Evolutionary conservation across 352 stramenopile genomes (phyloP).

Genomic region (Globisporangium cederbergense): DNA sequence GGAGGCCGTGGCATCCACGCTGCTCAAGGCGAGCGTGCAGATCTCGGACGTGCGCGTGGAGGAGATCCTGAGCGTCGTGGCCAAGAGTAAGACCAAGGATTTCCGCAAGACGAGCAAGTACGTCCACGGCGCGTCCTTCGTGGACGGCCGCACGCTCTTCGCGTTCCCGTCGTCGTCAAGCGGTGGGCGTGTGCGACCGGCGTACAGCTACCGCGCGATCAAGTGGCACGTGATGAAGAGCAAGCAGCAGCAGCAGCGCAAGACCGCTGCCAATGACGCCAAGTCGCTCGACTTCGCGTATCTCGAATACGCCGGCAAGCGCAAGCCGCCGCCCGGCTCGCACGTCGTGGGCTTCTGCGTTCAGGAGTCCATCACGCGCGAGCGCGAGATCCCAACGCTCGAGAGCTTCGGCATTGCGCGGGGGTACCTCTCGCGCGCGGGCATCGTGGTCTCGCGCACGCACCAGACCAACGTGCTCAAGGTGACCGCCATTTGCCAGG

Average conservation of each 20-base stretch:
- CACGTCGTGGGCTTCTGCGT: conserved; percentile 75
- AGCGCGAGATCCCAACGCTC: conserved; percentile 62
- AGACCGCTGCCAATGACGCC: background rate
- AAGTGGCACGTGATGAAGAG: conserved; percentile 51
- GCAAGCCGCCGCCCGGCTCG: conserved; percentile 18
- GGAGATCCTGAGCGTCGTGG: conserved; percentile 51
- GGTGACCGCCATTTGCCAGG: conserved; percentile 68
- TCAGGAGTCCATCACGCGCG: conserved; percentile 63
- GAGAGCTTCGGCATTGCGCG: conserved; percentile 62
- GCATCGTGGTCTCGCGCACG: conserved; percentile 71
- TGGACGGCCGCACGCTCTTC: conserved; percentile 28
- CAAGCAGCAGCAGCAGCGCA: conserved; percentile 2
- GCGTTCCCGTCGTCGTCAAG: conserved; percentile 54
- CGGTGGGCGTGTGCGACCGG: conserved; percentile 21
- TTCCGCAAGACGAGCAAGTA: conserved; percentile 53
- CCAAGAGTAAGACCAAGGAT: conserved; percentile 59
- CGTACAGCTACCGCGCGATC: conserved; percentile 57
- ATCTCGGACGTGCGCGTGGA: conserved; percentile 46
- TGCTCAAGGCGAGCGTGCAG: conserved; percentile 64
- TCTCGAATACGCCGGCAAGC: conserved; percentile 68
- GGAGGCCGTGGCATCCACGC: conserved; percentile 46
- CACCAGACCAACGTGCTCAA: conserved; percentile 68
- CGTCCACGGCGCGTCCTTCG: conserved; percentile 55
- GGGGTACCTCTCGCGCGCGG: conserved; percentile 52
- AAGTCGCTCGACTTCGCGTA: conserved; percentile 60